A percentile compares a stretch with the other conserved stretches of the same genome.
Evolutionary conservation across 179 eudicot species (phyloP).

Genomic region (Silene coronaria): DNA sequence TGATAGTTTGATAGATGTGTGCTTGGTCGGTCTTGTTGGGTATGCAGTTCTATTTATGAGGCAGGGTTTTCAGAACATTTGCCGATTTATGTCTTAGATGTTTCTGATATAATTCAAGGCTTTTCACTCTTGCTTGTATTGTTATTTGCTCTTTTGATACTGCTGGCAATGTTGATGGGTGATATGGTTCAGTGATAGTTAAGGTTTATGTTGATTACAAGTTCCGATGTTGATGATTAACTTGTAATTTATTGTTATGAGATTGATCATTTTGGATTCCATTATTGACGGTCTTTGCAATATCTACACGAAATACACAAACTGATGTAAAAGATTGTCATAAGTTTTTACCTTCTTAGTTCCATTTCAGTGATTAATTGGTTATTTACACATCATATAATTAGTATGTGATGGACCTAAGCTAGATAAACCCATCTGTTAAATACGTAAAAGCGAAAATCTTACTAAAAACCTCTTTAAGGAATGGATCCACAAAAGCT

Average conservation of each 20-base stretch:
- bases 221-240: too few relatives aligned
- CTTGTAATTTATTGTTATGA: neutral
- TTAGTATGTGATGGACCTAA: neutral
- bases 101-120: too few relatives aligned
- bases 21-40: neutral
- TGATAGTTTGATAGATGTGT: neutral
- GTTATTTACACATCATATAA: neutral
- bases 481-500: too few relatives aligned
- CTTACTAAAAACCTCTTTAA: too few relatives aligned
- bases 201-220: too few relatives aligned
- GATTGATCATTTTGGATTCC: neutral
- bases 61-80: neutral
- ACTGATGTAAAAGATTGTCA: neutral
- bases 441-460: too few relatives aligned
- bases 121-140: too few relatives aligned
- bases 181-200: too few relatives aligned
- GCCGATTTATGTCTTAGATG: neutral
- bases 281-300: neutral
- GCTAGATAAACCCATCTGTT: neutral
- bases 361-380: neutral
- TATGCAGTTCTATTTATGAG: neutral
- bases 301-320: neutral
- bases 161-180: too few relatives aligned
- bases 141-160: too few relatives aligned
- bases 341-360: neutral